Evolutionary conservation across 192 early-diverging fungal species (phyloP), one percentile per base, ranked within the genome.

Genomic region (Glomus cerebriforme): DNA sequence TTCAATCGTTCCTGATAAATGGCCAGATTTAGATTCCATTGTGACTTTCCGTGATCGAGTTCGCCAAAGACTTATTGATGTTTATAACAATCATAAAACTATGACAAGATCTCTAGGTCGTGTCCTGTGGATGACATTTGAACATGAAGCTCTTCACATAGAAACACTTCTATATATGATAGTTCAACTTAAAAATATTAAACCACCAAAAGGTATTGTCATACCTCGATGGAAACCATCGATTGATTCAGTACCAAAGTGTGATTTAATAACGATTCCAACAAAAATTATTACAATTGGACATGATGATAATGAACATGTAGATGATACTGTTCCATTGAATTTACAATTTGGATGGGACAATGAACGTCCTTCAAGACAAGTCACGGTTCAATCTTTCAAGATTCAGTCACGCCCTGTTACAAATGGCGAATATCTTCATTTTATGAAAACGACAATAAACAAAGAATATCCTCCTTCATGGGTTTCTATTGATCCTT

Each of bases 111-210:
- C 84, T 31, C 31, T 90, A 37, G 89, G 85, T 7, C 86, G 94
- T 26, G 89, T 90, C 19, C 34, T 96, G 27, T 95, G 89, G 89
- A 96, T 98, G 95, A 85, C 87, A 15, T 96, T 93, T 86, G 96
- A 98, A 82, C 96, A 98, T 81, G 93, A 98, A 77, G 95, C 92
- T 1, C 92, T 97, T 95, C 96, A 98, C 75, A 82, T 96, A 9
- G 96, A 98, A 81, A 98, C 96, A 0, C 49, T 98, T 24, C 82
- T 98, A 2, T 96, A 96, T 78, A 98, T 98, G 95, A 81, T 96
- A 3, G 85, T 95, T 6, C 96, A 94, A 79, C 85, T 81, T 9
- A 83, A 86, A 27, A 86, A 87, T 59, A 81, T 82, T 1, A 49
- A 66, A 2, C 88, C 89, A 0, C 92, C 93, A 17, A 35, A 68